These are phyloP conservation scores for Aspergillus heteromorphus DNA, from an alignment of 495 filamentous ascomycete genomes.

Conservation along the genomic window DNA sequence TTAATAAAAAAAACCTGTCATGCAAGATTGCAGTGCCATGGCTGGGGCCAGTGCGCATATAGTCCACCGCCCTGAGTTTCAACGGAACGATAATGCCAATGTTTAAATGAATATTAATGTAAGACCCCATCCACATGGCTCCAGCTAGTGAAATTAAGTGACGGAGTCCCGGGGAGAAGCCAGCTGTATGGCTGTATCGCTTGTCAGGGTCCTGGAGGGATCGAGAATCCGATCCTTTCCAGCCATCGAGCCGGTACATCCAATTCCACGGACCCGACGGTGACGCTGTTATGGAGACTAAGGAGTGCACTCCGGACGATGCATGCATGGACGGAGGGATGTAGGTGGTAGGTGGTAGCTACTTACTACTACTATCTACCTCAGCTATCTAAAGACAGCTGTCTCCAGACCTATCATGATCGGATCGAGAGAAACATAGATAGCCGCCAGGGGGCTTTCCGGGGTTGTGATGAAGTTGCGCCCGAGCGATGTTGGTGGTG, in stretches of 20 bases:
- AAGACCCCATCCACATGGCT: background rate
- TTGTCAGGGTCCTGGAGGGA: background rate
- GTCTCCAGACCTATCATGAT: background rate
- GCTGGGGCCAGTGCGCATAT: conserved; percentile 7
- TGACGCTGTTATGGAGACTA: background rate
- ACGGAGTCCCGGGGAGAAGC: background rate
- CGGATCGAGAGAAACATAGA: background rate
- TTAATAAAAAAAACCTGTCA: conserved; percentile 8
- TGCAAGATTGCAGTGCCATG: conserved; percentile 10
- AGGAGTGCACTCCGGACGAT: background rate
- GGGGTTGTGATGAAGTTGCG: too few species aligned
- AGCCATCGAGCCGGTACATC: background rate
- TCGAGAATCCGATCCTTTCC: background rate
- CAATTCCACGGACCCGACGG: background rate
- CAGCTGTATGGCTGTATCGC: background rate
- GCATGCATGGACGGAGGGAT: background rate
- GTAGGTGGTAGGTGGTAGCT: background rate
- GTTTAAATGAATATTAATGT: conserved; percentile 7
- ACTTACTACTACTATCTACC: too few species aligned
- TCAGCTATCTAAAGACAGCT: too few species aligned
- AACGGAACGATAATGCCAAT: conserved; percentile 13
- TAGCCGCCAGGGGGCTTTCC: too few species aligned
- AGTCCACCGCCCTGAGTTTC: background rate
- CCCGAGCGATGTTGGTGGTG: background rate
- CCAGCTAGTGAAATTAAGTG: conserved; percentile 10